Conservation (phyloP, 768 basidiomycete genomes). For the Lactarius hengduanensis region DNA sequence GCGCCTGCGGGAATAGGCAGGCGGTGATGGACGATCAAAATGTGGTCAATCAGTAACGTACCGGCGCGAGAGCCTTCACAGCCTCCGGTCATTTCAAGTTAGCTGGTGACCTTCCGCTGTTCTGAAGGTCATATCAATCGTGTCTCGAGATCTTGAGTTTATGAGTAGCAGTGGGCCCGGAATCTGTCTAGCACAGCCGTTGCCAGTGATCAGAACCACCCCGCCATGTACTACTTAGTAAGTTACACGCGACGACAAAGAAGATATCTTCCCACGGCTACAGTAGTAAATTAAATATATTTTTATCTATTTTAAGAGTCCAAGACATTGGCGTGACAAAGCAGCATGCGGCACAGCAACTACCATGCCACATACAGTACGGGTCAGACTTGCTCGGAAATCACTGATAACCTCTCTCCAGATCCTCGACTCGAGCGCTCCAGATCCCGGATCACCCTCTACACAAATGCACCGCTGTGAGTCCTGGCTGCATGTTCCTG, state of each 20-base stretch:
- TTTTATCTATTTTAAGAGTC: too few species aligned
- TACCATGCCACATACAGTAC: too few species aligned
- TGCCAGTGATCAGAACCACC: neutral
- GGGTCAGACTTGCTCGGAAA: constrained; percentile 11
- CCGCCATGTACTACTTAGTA: neutral
- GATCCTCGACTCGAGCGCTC: constrained; percentile 51
- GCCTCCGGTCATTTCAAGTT: neutral
- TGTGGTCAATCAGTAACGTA: too few species aligned
- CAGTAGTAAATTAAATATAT: too few species aligned
- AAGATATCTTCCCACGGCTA: neutral
- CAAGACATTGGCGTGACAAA: too few species aligned
- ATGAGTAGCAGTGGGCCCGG: neutral
- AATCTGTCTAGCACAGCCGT: too few species aligned
- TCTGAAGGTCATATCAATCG: neutral
- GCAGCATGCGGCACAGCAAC: too few species aligned
- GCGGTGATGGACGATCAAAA: too few species aligned
- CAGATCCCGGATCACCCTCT: constrained; percentile 74
- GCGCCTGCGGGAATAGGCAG: too few species aligned
- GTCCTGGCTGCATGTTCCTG: constrained; percentile 47
- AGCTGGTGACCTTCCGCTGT: neutral
- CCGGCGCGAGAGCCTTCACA: too few species aligned
- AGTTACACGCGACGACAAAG: too few species aligned
- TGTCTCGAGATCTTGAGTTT: neutral
- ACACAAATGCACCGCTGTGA: constrained; percentile 59
- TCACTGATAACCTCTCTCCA: constrained; percentile 64